Conservation (phyloP, 2,329 filamentous ascomycete species). For the Graphilbum sp. region DNA sequence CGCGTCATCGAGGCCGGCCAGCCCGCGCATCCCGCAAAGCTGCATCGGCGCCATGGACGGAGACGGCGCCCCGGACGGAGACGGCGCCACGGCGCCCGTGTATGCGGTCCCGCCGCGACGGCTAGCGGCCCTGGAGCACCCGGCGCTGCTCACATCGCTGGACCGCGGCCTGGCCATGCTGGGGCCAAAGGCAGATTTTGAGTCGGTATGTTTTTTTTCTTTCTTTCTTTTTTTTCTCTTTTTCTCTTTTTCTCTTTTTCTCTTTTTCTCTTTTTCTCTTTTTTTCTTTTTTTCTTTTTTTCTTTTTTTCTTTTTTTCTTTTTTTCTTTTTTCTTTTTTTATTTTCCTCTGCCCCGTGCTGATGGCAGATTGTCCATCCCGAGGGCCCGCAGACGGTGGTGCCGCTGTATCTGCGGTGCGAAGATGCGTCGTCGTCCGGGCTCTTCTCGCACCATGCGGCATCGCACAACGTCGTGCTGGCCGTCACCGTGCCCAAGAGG, state of each 20-base stretch:
- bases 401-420: constrained; percentile 61
- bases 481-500: constrained; percentile 70
- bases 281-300: no score
- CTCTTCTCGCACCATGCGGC: constrained; percentile 59
- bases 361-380: constrained; percentile 27
- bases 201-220: constrained; percentile 15
- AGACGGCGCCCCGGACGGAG: background rate
- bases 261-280: no score
- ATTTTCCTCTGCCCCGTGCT: background rate
- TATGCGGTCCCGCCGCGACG: constrained; percentile 21
- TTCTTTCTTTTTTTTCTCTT: background rate
- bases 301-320: background rate
- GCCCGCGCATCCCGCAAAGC: no score
- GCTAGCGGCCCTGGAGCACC: constrained; percentile 27
- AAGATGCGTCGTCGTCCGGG: constrained; percentile 64
- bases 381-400: constrained; percentile 29
- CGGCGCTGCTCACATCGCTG: constrained; percentile 22
- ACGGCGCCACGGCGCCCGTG: constrained; percentile 15
- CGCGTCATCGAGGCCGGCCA: no score
- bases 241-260: background rate
- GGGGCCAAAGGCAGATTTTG: constrained; percentile 20
- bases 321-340: background rate
- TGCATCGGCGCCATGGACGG: no score
- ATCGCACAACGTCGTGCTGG: constrained; percentile 73
- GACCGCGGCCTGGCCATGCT: constrained; percentile 25